phyloP scores from a whole-genome alignment of 2,329 filamentous ascomycete genomes.

The Basipetospora chlamydospora region DNA sequence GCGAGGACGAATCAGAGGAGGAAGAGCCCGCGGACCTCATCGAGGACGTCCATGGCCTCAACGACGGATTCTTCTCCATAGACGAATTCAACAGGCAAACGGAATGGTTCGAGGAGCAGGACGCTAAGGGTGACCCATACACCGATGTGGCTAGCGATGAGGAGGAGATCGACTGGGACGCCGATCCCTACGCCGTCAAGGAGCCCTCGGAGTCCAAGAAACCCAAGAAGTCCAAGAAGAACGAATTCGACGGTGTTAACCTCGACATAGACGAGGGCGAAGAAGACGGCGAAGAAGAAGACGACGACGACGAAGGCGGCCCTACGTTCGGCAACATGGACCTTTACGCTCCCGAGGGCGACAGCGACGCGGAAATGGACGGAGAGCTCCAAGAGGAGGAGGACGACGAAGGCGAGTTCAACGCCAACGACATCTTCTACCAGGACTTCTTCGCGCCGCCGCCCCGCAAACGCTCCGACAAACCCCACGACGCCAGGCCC shows the following conservation, averaged over 20 bases:
- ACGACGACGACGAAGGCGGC: constrained; percentile 58
- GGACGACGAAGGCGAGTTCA: constrained; percentile 38
- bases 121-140: constrained; percentile 60
- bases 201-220: constrained; percentile 14
- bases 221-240: constrained; percentile 19
- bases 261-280: constrained; percentile 9
- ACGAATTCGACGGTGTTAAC: constrained; percentile 9
- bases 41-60: constrained; percentile 69
- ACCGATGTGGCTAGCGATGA: constrained; percentile 67
- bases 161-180: constrained; percentile 77
- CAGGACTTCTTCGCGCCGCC: constrained; percentile 88
- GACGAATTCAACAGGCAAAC: constrained; percentile 94
- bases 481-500: constrained; percentile 22
- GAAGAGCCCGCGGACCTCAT: constrained; percentile 40
- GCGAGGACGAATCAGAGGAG: constrained; percentile 18
- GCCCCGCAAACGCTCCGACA: constrained; percentile 49
- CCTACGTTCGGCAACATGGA: constrained; percentile 74
- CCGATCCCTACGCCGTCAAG: constrained; percentile 48
- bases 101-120: constrained; percentile 76
- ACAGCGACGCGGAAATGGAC: constrained; percentile 44
- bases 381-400: constrained; percentile 40
- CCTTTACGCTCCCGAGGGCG: constrained; percentile 58
- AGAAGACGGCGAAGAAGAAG: constrained; percentile 28
- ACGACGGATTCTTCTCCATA: constrained; percentile 96
- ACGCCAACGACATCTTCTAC: constrained; percentile 83